Percentiles rank a stretch among this genome's conserved stretches.
These are phyloP conservation scores for Penicillium lagena DNA, from an alignment of 495 filamentous ascomycete genomes.

Conservation along the genomic window DNA sequence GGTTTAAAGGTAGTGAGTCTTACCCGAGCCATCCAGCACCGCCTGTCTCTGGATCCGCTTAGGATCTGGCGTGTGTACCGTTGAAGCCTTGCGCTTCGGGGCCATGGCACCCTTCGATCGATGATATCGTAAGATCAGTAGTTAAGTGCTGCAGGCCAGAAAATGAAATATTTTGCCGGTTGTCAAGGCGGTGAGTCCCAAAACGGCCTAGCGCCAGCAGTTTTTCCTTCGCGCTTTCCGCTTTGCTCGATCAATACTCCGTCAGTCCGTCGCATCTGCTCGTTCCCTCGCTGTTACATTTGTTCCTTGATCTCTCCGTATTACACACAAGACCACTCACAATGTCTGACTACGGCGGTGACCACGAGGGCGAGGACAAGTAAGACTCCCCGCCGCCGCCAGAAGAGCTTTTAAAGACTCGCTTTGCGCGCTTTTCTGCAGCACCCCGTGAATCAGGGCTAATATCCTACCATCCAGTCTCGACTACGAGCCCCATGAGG, in stretches of 20 bases:
- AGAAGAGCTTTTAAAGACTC: too few relatives aligned
- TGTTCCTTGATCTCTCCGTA: slow-evolving; percentile 13
- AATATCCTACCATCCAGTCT: slow-evolving; percentile 23
- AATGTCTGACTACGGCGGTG: slow-evolving; percentile 81
- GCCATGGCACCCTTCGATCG: slow-evolving; percentile 10
- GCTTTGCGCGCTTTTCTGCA: too few relatives aligned
- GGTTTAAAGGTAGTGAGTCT: background rate
- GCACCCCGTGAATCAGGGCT: slow-evolving; percentile 8
- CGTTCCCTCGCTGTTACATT: slow-evolving; percentile 12
- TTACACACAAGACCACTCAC: slow-evolving; percentile 16
- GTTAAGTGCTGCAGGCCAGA: slow-evolving; percentile 2
- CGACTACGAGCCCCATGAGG: slow-evolving; percentile 53
- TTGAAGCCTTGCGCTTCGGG: slow-evolving; percentile 25
- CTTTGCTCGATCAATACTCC: slow-evolving; percentile 14
- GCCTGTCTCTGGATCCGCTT: slow-evolving; percentile 24
- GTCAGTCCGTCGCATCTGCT: background rate
- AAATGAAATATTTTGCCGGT: slow-evolving; percentile 32
- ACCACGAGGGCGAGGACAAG: slow-evolving; percentile 56
- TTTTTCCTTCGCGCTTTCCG: slow-evolving; percentile 32
- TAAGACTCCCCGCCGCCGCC: slow-evolving; percentile 15
- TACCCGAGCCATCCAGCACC: slow-evolving; percentile 25
- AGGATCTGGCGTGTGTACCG: slow-evolving; percentile 11
- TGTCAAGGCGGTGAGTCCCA: slow-evolving; percentile 24
- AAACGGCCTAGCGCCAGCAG: slow-evolving; percentile 30
- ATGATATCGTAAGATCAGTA: background rate